Conservation (phyloP, 202 grass and related monocot genomes). For the Zoysia matrella region DNA sequence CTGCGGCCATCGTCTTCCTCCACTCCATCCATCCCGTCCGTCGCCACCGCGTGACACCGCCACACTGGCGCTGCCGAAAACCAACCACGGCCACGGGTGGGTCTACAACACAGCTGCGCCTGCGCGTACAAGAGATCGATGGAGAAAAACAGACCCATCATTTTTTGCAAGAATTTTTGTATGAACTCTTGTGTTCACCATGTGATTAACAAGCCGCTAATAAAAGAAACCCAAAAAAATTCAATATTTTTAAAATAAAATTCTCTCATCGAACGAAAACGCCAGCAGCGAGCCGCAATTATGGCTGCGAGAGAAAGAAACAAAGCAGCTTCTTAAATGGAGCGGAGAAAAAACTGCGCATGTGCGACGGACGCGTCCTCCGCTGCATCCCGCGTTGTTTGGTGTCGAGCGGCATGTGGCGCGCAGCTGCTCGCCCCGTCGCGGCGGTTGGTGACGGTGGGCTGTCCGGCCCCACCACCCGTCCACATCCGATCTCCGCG, state of each 20-base stretch:
- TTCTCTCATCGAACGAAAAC: neutral
- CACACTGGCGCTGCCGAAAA: no score
- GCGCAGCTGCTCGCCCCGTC: conserved; percentile 24
- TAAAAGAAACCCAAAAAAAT: neutral
- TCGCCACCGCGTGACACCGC: neutral
- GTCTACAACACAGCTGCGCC: neutral
- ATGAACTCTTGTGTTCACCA: neutral
- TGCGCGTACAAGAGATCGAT: neutral
- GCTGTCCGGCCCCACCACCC: conserved; percentile 13
- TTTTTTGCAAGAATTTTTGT: neutral
- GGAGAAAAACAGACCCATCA: neutral
- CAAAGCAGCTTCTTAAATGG: conserved; percentile 4
- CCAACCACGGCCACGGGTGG: no score
- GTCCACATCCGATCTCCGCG: conserved; percentile 42
- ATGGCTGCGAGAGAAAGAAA: neutral
- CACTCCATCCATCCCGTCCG: neutral
- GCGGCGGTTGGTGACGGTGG: conserved; percentile 30
- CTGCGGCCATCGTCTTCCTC: neutral
- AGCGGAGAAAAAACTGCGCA: conserved; percentile 24
- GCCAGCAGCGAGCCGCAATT: neutral
- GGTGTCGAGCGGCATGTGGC: conserved; percentile 23
- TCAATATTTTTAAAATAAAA: neutral
- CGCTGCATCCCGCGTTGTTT: conserved; percentile 24
- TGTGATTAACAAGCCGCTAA: neutral
- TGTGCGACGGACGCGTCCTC: neutral